Evolutionary conservation across 306 rosid species (phyloP).

Genomic region (Sesbania bispinosa): DNA sequence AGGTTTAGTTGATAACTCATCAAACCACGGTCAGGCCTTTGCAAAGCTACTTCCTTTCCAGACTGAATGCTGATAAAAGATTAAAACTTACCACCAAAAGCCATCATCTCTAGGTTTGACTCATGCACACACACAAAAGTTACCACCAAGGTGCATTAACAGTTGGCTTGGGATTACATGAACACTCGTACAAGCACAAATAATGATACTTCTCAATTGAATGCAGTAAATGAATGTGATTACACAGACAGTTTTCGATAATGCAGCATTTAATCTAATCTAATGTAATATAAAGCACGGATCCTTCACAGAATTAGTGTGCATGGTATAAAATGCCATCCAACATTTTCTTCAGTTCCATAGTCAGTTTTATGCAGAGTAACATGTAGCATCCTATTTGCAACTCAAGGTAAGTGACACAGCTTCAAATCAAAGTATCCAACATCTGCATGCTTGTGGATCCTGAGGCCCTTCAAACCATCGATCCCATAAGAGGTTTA

Average conservation of each 20-base stretch:
- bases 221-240: slow-evolving; percentile 29
- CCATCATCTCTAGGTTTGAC: background rate
- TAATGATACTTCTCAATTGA: slow-evolving; percentile 24
- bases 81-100: background rate
- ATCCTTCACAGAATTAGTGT: background rate
- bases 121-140: background rate
- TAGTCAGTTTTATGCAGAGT: slow-evolving; percentile 24
- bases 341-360: slow-evolving; percentile 19
- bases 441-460: slow-evolving; percentile 60
- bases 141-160: background rate
- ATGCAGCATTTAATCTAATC: slow-evolving; percentile 17
- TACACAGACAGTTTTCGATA: background rate
- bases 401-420: slow-evolving; percentile 19
- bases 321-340: slow-evolving; percentile 3
- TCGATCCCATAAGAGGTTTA: slow-evolving; percentile 61
- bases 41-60: background rate
- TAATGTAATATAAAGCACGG: background rate
- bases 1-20: background rate
- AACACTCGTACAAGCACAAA: slow-evolving; percentile 11
- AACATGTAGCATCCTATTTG: slow-evolving; percentile 8
- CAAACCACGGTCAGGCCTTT: background rate
- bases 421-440: slow-evolving; percentile 55
- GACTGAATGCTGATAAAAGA: background rate
- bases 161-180: background rate
- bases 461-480: slow-evolving; percentile 88